phyloP scores from a whole-genome alignment of 1,284 basidiomycete species.

The Ganoderma sinense region DNA sequence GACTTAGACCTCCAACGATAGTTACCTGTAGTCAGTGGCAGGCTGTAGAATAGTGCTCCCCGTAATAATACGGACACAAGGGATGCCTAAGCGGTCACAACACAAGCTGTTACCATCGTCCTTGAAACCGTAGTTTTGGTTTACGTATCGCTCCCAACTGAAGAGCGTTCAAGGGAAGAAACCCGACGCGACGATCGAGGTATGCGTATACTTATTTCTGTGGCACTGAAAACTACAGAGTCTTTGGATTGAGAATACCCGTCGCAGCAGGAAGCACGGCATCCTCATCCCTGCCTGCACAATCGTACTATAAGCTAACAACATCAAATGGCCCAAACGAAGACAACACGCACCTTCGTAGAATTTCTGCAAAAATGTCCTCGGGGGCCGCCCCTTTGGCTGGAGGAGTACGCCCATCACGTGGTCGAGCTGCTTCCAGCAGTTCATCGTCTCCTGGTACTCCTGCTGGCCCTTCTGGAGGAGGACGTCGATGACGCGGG shows the following conservation, averaged over 20 bases:
- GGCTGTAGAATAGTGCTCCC: background rate
- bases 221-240: slow-evolving; percentile 9
- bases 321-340: background rate
- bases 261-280: slow-evolving; percentile 59
- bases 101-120: background rate
- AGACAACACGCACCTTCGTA: slow-evolving; percentile 69
- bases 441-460: slow-evolving; percentile 95
- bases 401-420: slow-evolving; percentile 72
- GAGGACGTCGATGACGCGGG: slow-evolving; percentile 87
- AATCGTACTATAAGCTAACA: background rate
- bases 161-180: background rate
- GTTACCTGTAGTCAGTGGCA: too few relatives aligned
- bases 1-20: too few relatives aligned
- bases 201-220: background rate
- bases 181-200: background rate
- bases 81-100: background rate
- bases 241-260: slow-evolving; percentile 39
- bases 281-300: slow-evolving; percentile 61
- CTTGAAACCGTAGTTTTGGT: background rate
- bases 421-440: slow-evolving; percentile 90
- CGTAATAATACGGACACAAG: background rate
- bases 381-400: slow-evolving; percentile 56
- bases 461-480: slow-evolving; percentile 89
- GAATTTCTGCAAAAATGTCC: slow-evolving; percentile 86
- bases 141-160: background rate